These are phyloP conservation scores for Calonectria hawksworthii DNA, from an alignment of 2,329 filamentous ascomycete species.

Conservation along the genomic window DNA sequence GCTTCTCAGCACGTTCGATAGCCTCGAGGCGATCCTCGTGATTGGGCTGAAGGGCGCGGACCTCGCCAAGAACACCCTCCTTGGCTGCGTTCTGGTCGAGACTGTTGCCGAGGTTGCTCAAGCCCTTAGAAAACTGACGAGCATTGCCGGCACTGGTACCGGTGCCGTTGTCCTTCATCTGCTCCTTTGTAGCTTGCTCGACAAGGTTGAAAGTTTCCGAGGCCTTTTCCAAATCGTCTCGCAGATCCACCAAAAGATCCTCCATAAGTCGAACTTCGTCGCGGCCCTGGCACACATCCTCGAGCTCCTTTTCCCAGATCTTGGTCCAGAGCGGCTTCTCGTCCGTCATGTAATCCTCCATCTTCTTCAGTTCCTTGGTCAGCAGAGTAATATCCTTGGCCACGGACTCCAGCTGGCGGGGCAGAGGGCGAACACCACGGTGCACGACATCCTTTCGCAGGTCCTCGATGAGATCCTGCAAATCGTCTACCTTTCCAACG, in stretches of 20 bases:
- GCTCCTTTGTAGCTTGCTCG: constrained; percentile 98
- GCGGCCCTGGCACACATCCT: constrained; percentile 94
- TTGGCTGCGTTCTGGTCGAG: constrained; percentile 85
- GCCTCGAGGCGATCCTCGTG: constrained; percentile 94
- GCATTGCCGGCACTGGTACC: constrained; percentile 64
- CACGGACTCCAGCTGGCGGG: constrained; percentile 89
- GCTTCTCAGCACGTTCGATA: constrained; percentile 96
- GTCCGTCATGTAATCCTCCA: constrained; percentile 90
- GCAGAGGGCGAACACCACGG: constrained; percentile 90
- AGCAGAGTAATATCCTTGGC: constrained; percentile 88
- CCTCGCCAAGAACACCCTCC: constrained; percentile 92
- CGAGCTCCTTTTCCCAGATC: constrained; percentile 98
- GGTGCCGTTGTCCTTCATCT: constrained; percentile 82
- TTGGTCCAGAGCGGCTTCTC: constrained; percentile 99
- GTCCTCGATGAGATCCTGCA: constrained; percentile 98
- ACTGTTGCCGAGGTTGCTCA: constrained; percentile 66
- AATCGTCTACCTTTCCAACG: constrained; percentile 92
- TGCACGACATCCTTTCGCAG: constrained; percentile 96
- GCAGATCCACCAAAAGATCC: constrained; percentile 90
- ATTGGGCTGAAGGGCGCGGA: constrained; percentile 92
- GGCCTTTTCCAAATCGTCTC: constrained; percentile 96
- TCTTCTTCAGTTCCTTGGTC: constrained; percentile 89
- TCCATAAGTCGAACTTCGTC: constrained; percentile 97
- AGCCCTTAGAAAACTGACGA: constrained; percentile 68
- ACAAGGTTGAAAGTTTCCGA: constrained; percentile 94